phyloP scores from a whole-genome alignment of 2,329 filamentous ascomycete species.

The Fusarium pseudoanthophilum region DNA sequence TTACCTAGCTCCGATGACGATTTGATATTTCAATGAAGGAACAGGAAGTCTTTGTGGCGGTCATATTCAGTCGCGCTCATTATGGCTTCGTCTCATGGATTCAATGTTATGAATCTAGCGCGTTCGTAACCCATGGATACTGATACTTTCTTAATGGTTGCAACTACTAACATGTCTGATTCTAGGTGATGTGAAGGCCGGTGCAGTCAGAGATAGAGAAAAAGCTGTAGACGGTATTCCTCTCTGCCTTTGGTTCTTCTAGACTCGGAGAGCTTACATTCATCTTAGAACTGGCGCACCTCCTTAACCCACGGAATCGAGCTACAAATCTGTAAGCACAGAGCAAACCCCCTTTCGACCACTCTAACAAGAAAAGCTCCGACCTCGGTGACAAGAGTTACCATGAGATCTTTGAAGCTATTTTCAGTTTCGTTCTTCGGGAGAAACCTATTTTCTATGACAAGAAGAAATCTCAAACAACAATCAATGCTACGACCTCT shows the following conservation, averaged over 20 bases:
- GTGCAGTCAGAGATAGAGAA: conserved; percentile 52
- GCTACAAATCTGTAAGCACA: conserved; percentile 51
- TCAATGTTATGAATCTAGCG: conserved; percentile 50
- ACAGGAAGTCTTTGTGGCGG: neutral
- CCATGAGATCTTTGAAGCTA: conserved; percentile 80
- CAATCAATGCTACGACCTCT: conserved; percentile 60
- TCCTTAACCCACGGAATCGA: conserved; percentile 53
- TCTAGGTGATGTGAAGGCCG: conserved; percentile 50
- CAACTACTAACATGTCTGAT: conserved; percentile 18
- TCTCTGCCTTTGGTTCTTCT: neutral
- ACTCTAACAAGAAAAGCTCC: conserved; percentile 43
- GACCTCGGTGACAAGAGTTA: conserved; percentile 79
- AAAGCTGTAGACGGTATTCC: conserved; percentile 54
- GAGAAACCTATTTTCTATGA: conserved; percentile 75
- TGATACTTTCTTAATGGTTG: neutral
- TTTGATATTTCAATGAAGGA: conserved; percentile 4
- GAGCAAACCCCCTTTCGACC: neutral
- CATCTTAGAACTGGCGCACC: conserved; percentile 50
- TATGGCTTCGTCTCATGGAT: conserved; percentile 50
- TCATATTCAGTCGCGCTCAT: conserved; percentile 13
- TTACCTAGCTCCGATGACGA: neutral
- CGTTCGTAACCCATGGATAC: conserved; percentile 42
- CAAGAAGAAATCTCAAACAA: conserved; percentile 58
- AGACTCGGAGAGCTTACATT: conserved; percentile 6
- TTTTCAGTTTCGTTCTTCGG: conserved; percentile 75